Evolutionary conservation across 2,329 filamentous ascomycete genomes (phyloP), one percentile per base, ranked within the genome.

Genomic region (Blastomyces silverae): DNA sequence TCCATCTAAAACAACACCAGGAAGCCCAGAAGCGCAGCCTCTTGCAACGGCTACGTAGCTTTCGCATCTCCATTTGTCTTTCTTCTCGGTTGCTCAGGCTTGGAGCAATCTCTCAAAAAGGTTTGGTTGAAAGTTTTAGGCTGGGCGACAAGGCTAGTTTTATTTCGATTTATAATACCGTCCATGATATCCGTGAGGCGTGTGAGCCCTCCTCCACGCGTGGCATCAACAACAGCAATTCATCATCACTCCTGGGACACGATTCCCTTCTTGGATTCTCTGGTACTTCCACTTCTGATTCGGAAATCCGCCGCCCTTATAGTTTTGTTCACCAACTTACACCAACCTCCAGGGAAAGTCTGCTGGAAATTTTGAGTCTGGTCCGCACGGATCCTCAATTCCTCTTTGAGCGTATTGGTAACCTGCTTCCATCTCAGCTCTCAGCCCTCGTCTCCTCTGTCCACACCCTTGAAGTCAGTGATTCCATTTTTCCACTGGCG

Each of bases 381-480:
- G 84, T 97, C 67, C 87, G 93, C 70, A 92, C 89, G 68, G 92
- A 96, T 75, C 88, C 91, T 48, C 87, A 92, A 72, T 97, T 95
- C 77, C 77, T 99, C 75, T 91, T 93, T 72, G 87, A 89, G 68
- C 86, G 92, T 69, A 84, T 99, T 69, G 87, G 87, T 74, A 87
- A 85, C 71, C 81, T 99, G 69, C 87, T 87, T 64, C 85, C 87
- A 66, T 79, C 86, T 67, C 92, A 97, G 77, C 83, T 97, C 63
- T 85, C 88, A 70, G 84, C 88, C 64, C 83, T 99, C 68, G 87
- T 91, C 57, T 87, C 87, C 63, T 91, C 91, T 69, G 89, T 92
- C 75, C 88, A 91, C 74, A 85, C 86, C 69, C 82, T 91, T 79
- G 90, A 95, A 70, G 86, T 89, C 46, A 87, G 91, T 73, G 91